These are phyloP conservation scores for Tilletia setariae DNA, from an alignment of 1,284 basidiomycete genomes.

Conservation along the genomic window DNA sequence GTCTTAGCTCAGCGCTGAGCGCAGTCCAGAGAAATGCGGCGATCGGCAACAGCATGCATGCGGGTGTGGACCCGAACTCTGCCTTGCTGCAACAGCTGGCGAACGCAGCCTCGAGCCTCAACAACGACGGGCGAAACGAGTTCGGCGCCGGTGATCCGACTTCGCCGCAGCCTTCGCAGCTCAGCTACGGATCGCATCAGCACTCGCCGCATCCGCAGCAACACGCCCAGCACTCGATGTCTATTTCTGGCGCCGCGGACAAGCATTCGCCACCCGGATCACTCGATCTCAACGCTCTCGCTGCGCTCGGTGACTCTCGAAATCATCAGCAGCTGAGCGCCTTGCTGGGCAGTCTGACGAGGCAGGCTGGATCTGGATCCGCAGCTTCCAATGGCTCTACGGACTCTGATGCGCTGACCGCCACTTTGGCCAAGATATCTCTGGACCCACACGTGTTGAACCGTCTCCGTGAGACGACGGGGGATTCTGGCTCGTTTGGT, in stretches of 20 bases:
- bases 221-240: neutral
- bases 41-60: neutral
- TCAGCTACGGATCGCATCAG: constrained; percentile 14
- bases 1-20: constrained; percentile 35
- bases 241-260: too few species aligned
- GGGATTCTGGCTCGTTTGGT: constrained; percentile 24
- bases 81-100: constrained; percentile 35
- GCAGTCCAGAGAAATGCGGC: constrained; percentile 25
- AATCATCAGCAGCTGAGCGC: constrained; percentile 16
- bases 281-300: neutral
- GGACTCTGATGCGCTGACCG: constrained; percentile 17
- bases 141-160: constrained; percentile 25
- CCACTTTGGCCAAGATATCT: constrained; percentile 24
- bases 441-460: neutral
- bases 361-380: neutral
- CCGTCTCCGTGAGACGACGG: neutral
- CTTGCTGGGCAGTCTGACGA: neutral
- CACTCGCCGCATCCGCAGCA: neutral
- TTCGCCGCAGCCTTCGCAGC: constrained; percentile 20
- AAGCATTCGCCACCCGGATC: neutral
- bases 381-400: neutral
- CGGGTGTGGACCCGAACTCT: constrained; percentile 31
- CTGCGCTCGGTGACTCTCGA: constrained; percentile 19
- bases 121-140: neutral
- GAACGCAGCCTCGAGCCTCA: neutral